These are phyloP conservation scores for Wickerhamiella siamensis DNA, from an alignment of 805 yeast genomes.

Conservation along the genomic window DNA sequence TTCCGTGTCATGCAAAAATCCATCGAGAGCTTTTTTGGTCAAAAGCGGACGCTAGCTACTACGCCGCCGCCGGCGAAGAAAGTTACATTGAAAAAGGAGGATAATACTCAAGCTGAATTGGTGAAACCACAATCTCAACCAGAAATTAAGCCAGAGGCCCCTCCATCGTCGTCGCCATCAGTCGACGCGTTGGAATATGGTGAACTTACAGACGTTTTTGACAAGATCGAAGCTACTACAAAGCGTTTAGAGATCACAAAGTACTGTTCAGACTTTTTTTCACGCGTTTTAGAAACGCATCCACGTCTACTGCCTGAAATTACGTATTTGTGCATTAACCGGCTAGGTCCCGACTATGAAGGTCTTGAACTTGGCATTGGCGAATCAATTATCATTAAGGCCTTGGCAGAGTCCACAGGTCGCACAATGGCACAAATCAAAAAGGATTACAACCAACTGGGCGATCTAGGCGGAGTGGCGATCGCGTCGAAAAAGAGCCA, in stretches of 20 bases:
- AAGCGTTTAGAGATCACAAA: constrained; percentile 73
- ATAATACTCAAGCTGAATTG: too few species aligned
- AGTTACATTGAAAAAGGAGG: constrained; percentile 2
- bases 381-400: constrained; percentile 74
- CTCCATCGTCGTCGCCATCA: neutral
- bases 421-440: constrained; percentile 56
- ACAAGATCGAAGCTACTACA: constrained; percentile 62
- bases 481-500: constrained; percentile 69
- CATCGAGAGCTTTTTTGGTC: constrained; percentile 16
- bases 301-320: constrained; percentile 47
- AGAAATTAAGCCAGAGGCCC: neutral
- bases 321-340: constrained; percentile 73
- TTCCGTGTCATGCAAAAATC: constrained; percentile 15
- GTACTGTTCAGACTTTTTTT: constrained; percentile 57
- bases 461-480: constrained; percentile 88
- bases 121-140: neutral
- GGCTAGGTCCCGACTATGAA: constrained; percentile 91
- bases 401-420: constrained; percentile 84
- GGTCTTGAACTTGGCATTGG: constrained; percentile 91
- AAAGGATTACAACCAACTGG: constrained; percentile 59
- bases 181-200: constrained; percentile 23
- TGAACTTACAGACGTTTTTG: constrained; percentile 50
- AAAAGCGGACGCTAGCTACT: constrained; percentile 7
- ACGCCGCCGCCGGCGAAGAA: neutral
- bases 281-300: constrained; percentile 42